Evolutionary conservation across 805 yeast genomes (phyloP).

Genomic region (Sugiyamaella smithiae): DNA sequence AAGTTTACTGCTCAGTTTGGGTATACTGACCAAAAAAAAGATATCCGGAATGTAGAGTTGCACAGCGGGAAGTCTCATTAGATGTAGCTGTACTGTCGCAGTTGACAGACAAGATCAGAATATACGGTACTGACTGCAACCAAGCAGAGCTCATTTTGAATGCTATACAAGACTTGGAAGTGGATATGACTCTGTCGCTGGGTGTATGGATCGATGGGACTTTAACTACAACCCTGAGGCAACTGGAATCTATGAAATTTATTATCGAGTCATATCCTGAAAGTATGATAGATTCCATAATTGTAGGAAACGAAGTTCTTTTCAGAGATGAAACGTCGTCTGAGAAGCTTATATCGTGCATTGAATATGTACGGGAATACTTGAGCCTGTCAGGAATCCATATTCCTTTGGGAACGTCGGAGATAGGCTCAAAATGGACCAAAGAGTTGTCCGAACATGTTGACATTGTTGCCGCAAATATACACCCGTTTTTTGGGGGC

Average conservation of each 20-base stretch:
- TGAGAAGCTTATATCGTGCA: slow-evolving; percentile 40
- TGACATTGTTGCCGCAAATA: slow-evolving; percentile 60
- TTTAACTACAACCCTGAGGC: slow-evolving; percentile 43
- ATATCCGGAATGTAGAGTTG: slow-evolving; percentile 52
- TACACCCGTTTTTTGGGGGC: slow-evolving; percentile 70
- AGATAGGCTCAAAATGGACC: slow-evolving; percentile 49
- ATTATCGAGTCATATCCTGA: slow-evolving; percentile 46
- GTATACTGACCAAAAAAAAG: background rate
- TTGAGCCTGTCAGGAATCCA: slow-evolving; percentile 33
- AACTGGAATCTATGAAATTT: slow-evolving; percentile 45
- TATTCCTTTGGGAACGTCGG: slow-evolving; percentile 62
- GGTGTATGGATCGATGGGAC: slow-evolving; percentile 62
- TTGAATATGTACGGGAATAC: slow-evolving; percentile 42
- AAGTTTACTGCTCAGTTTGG: slow-evolving; percentile 12
- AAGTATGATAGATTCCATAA: slow-evolving; percentile 47
- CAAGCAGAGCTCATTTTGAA: slow-evolving; percentile 53
- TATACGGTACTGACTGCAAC: slow-evolving; percentile 60
- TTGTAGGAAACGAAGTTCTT: slow-evolving; percentile 62
- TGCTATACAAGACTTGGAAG: slow-evolving; percentile 48
- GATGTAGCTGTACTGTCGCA: slow-evolving; percentile 59
- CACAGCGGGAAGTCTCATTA: slow-evolving; percentile 46
- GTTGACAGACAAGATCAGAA: slow-evolving; percentile 55
- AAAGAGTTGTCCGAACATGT: slow-evolving; percentile 40
- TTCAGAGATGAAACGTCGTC: slow-evolving; percentile 49
- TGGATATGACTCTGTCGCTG: slow-evolving; percentile 55